A percentile compares a stretch with the other conserved stretches of the same genome.
Evolutionary conservation across 2,329 filamentous ascomycete species (phyloP).

Genomic region (Nemania serpens): DNA sequence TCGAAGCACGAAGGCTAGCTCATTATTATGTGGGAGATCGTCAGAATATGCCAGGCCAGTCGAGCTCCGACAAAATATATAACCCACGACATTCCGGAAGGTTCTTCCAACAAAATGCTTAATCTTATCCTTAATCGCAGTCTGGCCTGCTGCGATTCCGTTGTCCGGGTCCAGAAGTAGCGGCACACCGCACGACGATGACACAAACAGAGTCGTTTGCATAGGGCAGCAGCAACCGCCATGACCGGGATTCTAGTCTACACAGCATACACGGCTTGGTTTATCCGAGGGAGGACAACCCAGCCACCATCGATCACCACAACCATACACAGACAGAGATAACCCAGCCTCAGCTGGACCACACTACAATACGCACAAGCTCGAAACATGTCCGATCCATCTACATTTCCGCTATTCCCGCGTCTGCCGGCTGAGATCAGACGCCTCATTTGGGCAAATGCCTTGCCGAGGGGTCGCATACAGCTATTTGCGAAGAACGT

Average conservation of each 20-base stretch:
- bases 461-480: slow-evolving; percentile 36
- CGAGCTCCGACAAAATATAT: slow-evolving; percentile 14
- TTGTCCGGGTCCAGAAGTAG: slow-evolving; percentile 9
- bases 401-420: slow-evolving; percentile 32
- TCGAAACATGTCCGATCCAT: slow-evolving; percentile 31
- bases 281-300: slow-evolving; percentile 11
- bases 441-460: slow-evolving; percentile 35
- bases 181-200: slow-evolving; percentile 12
- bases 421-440: slow-evolving; percentile 38
- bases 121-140: slow-evolving; percentile 11
- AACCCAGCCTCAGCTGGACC: neutral
- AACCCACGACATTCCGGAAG: slow-evolving; percentile 1
- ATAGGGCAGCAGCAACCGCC: slow-evolving; percentile 11
- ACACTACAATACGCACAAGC: slow-evolving; percentile 5
- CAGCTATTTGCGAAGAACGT: slow-evolving; percentile 38
- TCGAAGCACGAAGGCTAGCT: slow-evolving; percentile 10
- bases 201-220: slow-evolving; percentile 3
- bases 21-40: slow-evolving; percentile 13
- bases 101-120: slow-evolving; percentile 5
- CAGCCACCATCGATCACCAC: slow-evolving; percentile 1
- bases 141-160: slow-evolving; percentile 9
- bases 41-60: slow-evolving; percentile 9
- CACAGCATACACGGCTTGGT: slow-evolving; percentile 17
- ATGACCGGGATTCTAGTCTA: slow-evolving; percentile 14
- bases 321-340: slow-evolving; percentile 5